Percentiles rank a stretch among this genome's conserved stretches.
Conservation (phyloP, 108 stramenopile genomes). For the Nitzschia sp. region DNA sequence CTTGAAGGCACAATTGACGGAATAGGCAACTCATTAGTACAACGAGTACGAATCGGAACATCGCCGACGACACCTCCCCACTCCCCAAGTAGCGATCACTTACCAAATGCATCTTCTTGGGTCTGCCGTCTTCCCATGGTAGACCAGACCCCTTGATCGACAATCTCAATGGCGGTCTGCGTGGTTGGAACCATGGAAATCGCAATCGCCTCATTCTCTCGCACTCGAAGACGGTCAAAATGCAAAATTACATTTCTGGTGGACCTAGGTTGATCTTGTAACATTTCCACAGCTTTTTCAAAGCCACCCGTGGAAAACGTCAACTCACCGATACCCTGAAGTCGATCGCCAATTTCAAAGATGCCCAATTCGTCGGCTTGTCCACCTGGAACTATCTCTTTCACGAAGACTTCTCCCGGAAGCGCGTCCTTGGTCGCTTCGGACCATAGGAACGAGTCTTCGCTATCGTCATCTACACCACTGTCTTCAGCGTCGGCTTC, state of each 20-base stretch:
- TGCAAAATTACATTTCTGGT: conserved; percentile 63
- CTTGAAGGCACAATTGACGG: conserved; percentile 15
- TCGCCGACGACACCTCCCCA: too few species aligned
- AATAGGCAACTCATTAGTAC: too few species aligned
- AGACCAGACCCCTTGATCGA: conserved; percentile 77
- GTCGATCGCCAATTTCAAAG: conserved; percentile 79
- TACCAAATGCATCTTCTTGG: conserved; percentile 78
- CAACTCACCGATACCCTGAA: conserved; percentile 76
- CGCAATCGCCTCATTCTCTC: conserved; percentile 27
- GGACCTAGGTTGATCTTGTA: conserved; percentile 42
- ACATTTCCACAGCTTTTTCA: conserved; percentile 65
- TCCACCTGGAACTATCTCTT: conserved; percentile 53
- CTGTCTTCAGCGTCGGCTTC: conserved; percentile 57
- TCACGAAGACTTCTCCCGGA: conserved; percentile 75
- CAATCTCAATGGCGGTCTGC: conserved; percentile 31
- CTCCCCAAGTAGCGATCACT: too few species aligned
- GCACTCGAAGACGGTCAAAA: conserved; percentile 61
- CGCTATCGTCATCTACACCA: conserved; percentile 30
- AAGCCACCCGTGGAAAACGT: conserved; percentile 70
- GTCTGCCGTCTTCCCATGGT: conserved; percentile 59
- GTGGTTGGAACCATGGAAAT: conserved; percentile 27
- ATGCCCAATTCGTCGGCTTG: conserved; percentile 73
- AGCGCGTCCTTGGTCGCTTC: conserved; percentile 57
- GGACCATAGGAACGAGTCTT: conserved; percentile 41
- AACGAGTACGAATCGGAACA: too few species aligned